These are phyloP conservation scores for Teratosphaeriaceae sp. DNA, from an alignment of 2,329 filamentous ascomycete genomes.

Conservation along the genomic window DNA sequence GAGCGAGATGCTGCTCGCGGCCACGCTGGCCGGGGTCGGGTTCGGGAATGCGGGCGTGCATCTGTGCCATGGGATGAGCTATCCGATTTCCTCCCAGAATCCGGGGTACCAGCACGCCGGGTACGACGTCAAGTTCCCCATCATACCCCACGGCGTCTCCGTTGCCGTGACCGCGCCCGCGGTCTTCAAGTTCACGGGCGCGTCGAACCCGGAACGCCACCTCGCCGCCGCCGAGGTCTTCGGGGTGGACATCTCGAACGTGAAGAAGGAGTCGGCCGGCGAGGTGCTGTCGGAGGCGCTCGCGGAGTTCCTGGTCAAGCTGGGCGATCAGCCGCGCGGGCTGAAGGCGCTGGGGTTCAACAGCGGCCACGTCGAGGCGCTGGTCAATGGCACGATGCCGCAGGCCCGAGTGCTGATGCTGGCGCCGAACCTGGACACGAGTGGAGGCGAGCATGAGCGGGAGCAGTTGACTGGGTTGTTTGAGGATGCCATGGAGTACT, in stretches of 20 bases:
- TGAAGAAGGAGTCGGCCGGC: slow-evolving; percentile 83
- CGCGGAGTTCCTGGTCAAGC: slow-evolving; percentile 66
- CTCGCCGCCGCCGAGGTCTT: slow-evolving; percentile 83
- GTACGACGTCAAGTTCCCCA: slow-evolving; percentile 67
- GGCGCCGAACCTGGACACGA: slow-evolving; percentile 64
- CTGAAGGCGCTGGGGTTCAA: slow-evolving; percentile 78
- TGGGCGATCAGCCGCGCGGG: slow-evolving; percentile 88
- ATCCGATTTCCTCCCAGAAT: slow-evolving; percentile 94
- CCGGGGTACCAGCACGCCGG: slow-evolving; percentile 81
- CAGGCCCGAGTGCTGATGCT: slow-evolving; percentile 87
- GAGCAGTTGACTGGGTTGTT: slow-evolving; percentile 43
- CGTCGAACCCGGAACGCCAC: slow-evolving; percentile 89
- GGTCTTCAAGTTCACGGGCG: slow-evolving; percentile 86
- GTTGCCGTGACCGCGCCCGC: slow-evolving; percentile 90
- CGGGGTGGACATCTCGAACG: slow-evolving; percentile 79
- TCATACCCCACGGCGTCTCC: slow-evolving; percentile 94
- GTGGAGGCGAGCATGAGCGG: slow-evolving; percentile 41
- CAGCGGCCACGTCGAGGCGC: slow-evolving; percentile 63
- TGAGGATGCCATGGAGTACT: slow-evolving; percentile 42
- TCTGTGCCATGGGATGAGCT: slow-evolving; percentile 86
- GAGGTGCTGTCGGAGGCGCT: slow-evolving; percentile 82
- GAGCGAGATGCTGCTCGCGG: slow-evolving; percentile 88
- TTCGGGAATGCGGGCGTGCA: slow-evolving; percentile 98
- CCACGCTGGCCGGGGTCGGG: slow-evolving; percentile 88
- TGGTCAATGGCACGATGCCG: slow-evolving; percentile 93